These are phyloP conservation scores for Candida sanyaensis DNA, from an alignment of 1,139 yeast genomes.

Conservation along the genomic window DNA sequence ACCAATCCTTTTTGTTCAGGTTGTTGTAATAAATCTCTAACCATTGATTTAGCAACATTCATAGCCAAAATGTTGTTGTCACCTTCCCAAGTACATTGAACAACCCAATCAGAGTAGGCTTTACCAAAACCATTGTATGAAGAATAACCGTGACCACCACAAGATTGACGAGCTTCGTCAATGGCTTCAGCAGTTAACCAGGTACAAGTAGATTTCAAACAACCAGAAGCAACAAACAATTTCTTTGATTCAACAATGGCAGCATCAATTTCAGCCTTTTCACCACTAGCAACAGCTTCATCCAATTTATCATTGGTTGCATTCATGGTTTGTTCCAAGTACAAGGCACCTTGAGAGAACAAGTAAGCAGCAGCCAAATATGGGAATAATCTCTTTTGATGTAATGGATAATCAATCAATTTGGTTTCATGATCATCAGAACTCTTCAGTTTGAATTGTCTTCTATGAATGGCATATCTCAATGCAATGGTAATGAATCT, in stretches of 20 bases:
- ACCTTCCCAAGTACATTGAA: conserved; percentile 97
- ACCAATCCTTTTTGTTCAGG: conserved; percentile 33
- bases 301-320: conserved; percentile 56
- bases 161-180: conserved; percentile 86
- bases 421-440: conserved; percentile 42
- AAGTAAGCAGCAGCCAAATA: conserved; percentile 75
- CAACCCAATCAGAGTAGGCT: conserved; percentile 89
- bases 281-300: conserved; percentile 45
- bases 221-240: conserved; percentile 80
- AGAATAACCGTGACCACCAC: conserved; percentile 96
- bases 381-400: conserved; percentile 82
- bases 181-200: conserved; percentile 79
- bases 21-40: conserved; percentile 49
- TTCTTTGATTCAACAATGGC: conserved; percentile 70
- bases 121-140: conserved; percentile 87
- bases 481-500: conserved; percentile 79
- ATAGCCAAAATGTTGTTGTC: conserved; percentile 84
- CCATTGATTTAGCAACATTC: conserved; percentile 75
- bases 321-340: conserved; percentile 56
- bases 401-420: conserved; percentile 78
- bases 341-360: conserved; percentile 67
- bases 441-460: conserved; percentile 64
- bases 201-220: conserved; percentile 84
- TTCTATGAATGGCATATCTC: conserved; percentile 83
- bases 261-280: conserved; percentile 35